Evolutionary conservation across 2,329 filamentous ascomycete genomes (phyloP), one percentile per base, ranked within the genome.

Genomic region (Orbilia oligospora): DNA sequence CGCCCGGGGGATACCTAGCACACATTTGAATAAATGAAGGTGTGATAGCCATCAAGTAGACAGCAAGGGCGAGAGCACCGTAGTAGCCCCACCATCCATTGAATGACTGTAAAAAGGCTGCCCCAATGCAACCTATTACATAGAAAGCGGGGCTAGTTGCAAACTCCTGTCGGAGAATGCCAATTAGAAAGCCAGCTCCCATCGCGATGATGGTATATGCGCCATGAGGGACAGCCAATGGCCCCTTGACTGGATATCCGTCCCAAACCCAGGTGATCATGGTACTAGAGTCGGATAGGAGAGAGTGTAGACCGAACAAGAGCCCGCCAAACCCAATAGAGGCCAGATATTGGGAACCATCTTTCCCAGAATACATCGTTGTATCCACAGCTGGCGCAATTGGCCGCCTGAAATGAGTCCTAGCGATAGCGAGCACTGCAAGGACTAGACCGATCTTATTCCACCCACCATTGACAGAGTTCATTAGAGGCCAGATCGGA

Each of bases 181-280:
- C 94, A 41, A 92, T 86, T 14, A 93, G 84, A 20, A 97, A 87
- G 69, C 96, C 96, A 48, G 87, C 86, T 30, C 92, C 93, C 96
- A 99, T 99, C 76, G 91, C 91, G 68, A 92, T 88, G 66, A 97
- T 89, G 0, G 94, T 97, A 83, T 91, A 89, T 82, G 93, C 93
- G 68, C 94, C 96, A 82, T 98, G 94, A n/a, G 94, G 93, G 58
- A 91, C 93, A 79, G 94, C 90, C 63, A 96, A 89, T 1, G 96
- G 96, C 5, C 96, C 96, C 63, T 92, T 90, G 48, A 98, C 89
- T 14, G 96, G 96, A 82, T 92, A 99, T 5, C 96, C 96, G 82
- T 97, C 94, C 96, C 96, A 99, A 1, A 93, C 93, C 96, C 96
- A 99, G 16, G 94, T 88, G 73, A 98, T 97, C 94, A 99, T 98